Evolutionary conservation across 1,284 basidiomycete genomes (phyloP).

Genomic region (Cryptococcus amylolentus): DNA sequence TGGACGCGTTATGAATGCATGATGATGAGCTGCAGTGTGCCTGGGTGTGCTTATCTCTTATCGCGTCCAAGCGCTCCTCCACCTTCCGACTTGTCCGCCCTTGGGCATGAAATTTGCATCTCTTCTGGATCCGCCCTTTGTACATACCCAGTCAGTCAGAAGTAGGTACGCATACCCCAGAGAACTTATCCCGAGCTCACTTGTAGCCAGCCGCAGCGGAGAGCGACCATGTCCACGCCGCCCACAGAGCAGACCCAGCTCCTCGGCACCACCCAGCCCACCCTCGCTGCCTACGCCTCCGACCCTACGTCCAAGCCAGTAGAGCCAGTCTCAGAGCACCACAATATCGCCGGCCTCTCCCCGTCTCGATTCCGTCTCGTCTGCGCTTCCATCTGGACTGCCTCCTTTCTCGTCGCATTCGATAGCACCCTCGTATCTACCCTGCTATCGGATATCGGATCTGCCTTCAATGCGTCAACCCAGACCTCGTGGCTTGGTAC

Average conservation of each 20-base stretch:
- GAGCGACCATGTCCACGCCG: background rate
- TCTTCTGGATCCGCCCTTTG: background rate
- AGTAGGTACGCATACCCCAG: background rate
- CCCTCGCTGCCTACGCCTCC: background rate
- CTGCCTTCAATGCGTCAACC: conserved; percentile 37
- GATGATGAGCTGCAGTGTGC: background rate
- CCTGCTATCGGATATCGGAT: conserved; percentile 54
- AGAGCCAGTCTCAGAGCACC: conserved; percentile 18
- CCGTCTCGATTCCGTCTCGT: conserved; percentile 30
- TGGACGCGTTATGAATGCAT: background rate
- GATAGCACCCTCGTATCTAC: conserved; percentile 62
- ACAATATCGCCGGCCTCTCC: conserved; percentile 40
- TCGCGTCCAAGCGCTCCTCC: background rate
- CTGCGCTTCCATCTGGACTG: conserved; percentile 36
- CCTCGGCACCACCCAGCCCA: conserved; percentile 1
- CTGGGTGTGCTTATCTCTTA: background rate
- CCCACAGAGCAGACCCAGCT: conserved; percentile 6
- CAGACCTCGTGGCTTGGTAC: conserved; percentile 69
- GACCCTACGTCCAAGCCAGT: background rate
- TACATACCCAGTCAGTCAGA: background rate
- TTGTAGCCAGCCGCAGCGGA: too few relatives aligned
- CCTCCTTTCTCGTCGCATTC: conserved; percentile 66
- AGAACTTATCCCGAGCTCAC: background rate
- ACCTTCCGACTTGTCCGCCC: background rate
- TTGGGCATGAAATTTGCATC: too few relatives aligned